Base-by-base conservation (phyloP, 2,329 filamentous ascomycete genomes). In the Dothideomycetidae sp. region DNA sequence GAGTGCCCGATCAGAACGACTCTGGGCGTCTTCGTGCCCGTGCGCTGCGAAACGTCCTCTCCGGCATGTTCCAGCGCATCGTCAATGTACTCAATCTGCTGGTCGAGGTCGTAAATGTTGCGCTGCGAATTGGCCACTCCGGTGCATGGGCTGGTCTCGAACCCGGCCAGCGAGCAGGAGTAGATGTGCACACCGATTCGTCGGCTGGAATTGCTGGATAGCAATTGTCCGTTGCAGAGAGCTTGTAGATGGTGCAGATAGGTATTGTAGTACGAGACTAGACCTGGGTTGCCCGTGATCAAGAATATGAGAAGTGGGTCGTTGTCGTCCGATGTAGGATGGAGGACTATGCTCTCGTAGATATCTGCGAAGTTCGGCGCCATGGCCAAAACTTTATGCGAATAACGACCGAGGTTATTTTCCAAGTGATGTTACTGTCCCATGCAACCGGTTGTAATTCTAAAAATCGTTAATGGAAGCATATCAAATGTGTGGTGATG, bases 241-340 rank as follows among this genome's bases (percentile, higher is more conserved):
- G 29, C 12, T 5, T 12, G 21, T 18, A 26, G 26, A 10, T 26
- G 9, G 29, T 40, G n/a, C 9, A 85, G 63, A 55, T 84, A 88
- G 26, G 70, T 65, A 40, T 59, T 61, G 56, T 88, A 88, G 64
- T 81, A 88, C 39, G 68, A 71, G 35, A 85, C 70, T 12, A 84
- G 63, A 4, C 81, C 81, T 4, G 81, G 81, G 46, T 88, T 88
- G 13, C 81, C 81, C 17, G 78, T 72, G 29, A 88, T 66, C 56
- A 82, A 78, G 60, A 75, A 84, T 46, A 86, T 60, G 34, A 85
- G 68, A 4, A 53, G 31, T 10, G 36, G 26, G 13, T 40, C 33
- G 40, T 71, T 21, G 10, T 13, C 4, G 2, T 14, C 11, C 14
- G 5, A 16, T 3, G 4, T 9, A 4, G 4, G 12, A 14, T 36